Conservation (phyloP, 2,329 filamentous ascomycete species). For the Taxawa tesnikishii region DNA sequence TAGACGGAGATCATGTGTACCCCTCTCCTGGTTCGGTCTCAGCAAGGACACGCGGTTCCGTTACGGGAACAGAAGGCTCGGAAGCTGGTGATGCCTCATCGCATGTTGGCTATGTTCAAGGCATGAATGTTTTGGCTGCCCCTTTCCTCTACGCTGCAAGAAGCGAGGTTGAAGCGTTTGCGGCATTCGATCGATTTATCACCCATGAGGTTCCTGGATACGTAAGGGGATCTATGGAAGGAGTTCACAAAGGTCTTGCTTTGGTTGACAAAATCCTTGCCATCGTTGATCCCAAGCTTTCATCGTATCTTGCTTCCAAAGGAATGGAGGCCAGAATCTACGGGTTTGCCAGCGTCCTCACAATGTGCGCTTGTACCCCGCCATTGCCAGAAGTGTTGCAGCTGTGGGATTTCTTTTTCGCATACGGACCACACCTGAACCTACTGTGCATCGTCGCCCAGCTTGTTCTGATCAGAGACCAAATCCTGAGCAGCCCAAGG, state of each 20-base stretch:
- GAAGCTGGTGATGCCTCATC: slow-evolving; percentile 44
- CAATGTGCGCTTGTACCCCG: slow-evolving; percentile 89
- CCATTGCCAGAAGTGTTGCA: slow-evolving; percentile 85
- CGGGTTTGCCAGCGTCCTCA: slow-evolving; percentile 89
- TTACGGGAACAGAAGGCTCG: slow-evolving; percentile 50
- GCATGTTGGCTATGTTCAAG: slow-evolving; percentile 86
- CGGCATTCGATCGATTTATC: slow-evolving; percentile 77
- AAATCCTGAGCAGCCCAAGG: slow-evolving; percentile 75
- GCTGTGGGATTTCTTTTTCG: slow-evolving; percentile 95
- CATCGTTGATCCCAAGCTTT: slow-evolving; percentile 82
- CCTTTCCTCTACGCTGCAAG: slow-evolving; percentile 91
- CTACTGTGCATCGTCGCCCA: slow-evolving; percentile 95
- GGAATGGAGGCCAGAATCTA: slow-evolving; percentile 89
- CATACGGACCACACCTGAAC: slow-evolving; percentile 89
- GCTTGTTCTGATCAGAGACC: slow-evolving; percentile 73
- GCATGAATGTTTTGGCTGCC: slow-evolving; percentile 95
- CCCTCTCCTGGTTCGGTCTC: slow-evolving; percentile 20
- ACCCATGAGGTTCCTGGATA: slow-evolving; percentile 85
- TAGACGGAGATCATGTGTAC: slow-evolving; percentile 34
- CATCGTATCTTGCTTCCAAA: slow-evolving; percentile 70
- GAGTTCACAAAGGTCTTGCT: slow-evolving; percentile 82
- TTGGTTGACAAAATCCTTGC: slow-evolving; percentile 86
- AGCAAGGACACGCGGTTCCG: slow-evolving; percentile 18
- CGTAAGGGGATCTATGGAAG: slow-evolving; percentile 91
- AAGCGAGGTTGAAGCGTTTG: slow-evolving; percentile 89